These are phyloP conservation scores for Crithidia expoeki DNA, from an alignment of 208 protist genomes.

Conservation along the genomic window DNA sequence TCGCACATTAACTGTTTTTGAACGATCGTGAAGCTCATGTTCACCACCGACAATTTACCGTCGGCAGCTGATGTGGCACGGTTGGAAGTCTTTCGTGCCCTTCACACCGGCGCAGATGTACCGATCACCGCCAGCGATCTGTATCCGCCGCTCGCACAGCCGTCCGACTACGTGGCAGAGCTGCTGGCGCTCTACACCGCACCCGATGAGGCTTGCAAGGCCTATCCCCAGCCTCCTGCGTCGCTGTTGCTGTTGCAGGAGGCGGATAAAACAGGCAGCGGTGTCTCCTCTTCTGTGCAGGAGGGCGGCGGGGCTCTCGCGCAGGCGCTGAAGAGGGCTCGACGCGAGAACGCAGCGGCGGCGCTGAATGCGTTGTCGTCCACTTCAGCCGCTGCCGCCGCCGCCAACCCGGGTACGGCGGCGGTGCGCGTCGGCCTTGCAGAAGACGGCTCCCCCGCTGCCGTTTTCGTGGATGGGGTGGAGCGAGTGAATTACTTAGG, in stretches of 20 bases:
- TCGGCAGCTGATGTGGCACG: constrained; percentile 19
- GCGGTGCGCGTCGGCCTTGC: constrained; percentile 17
- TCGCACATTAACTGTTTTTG: no score
- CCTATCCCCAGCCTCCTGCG: constrained; percentile 45
- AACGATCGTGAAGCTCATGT: constrained; percentile 2
- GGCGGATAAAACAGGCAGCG: background rate
- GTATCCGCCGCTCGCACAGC: background rate
- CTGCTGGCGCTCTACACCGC: constrained; percentile 46
- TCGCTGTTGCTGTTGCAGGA: constrained; percentile 12
- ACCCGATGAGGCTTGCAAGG: constrained; percentile 42
- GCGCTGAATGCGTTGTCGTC: constrained; percentile 14
- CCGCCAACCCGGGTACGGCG: no score
- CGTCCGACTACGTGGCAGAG: constrained; percentile 13
- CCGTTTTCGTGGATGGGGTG: constrained; percentile 51
- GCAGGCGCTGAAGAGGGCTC: constrained; percentile 23
- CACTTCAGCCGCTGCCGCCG: background rate
- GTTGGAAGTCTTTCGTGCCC: constrained; percentile 17
- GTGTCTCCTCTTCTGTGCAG: background rate
- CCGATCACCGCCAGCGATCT: constrained; percentile 10
- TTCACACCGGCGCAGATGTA: constrained; percentile 12
- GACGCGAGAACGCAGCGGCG: constrained; percentile 19
- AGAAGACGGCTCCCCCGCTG: constrained; percentile 13
- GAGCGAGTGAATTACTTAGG: constrained; percentile 75
- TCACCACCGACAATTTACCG: constrained; percentile 17
- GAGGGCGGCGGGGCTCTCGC: background rate